Evolutionary conservation across 1,139 yeast genomes (phyloP), one percentile per base, ranked within the genome.

Genomic region (Candida neerlandica): DNA sequence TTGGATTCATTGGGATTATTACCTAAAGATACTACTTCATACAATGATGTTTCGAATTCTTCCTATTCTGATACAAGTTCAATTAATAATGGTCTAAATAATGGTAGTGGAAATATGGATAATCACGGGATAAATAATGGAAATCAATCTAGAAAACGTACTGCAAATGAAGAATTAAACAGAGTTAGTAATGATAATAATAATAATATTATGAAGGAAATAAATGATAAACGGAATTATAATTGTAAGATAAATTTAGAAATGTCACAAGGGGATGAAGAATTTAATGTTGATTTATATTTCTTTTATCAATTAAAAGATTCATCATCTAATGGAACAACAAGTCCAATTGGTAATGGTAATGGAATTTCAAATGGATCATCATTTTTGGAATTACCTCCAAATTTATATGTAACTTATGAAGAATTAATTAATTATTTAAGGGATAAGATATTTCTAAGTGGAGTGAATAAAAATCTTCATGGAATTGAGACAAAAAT

Each of bases 401-500:
- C 48, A 30, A 54, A 50, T 38, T 27, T 55, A 19, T 48, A 44
- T 40, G 37, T 55, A 11, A 46, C 58, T 5, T 54, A 50, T 30
- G 47, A 48, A 16, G 57, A 55, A 37, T 44, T 55, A 32, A 39
- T 43, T 9, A 44, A 52, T 42, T 53, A 53, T 41, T 34, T 55
- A 30, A 46, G 47, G 38, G 51, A 53, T 19, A 54, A 50, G 35
- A 42, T 53, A 4, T 45, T 55, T 9, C 26, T 44, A 19, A 34
- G 41, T 23, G 34, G 16, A 5, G 14, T 29, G 3, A 46, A 43
- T 21, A 37, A 43, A 14, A 44, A 50, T 29, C 35, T 52, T 6
- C 53, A 49, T 34, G 54, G 51, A 1, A 46, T 54, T 18, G 55
- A 55, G 41, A 26, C 48, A 16, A 55, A 54, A 19, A 49, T 55